Percentiles rank a stretch among this genome's conserved stretches.
These are phyloP conservation scores for Beta lomatogona DNA, from an alignment of 179 eudicot genomes.

Conservation along the genomic window DNA sequence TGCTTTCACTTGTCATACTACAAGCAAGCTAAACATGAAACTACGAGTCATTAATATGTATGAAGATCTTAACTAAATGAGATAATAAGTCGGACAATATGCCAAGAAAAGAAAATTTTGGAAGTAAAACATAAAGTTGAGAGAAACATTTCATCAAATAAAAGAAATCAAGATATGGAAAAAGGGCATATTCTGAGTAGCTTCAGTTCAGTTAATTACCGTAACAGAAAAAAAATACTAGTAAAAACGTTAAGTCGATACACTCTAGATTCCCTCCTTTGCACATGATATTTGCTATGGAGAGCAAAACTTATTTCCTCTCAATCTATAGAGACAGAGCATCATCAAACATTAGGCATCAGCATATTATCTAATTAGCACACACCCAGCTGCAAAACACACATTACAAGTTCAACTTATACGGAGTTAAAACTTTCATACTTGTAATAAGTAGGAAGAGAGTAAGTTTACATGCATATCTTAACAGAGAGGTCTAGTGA, in stretches of 20 bases:
- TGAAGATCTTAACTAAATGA: background rate
- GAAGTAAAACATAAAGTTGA: background rate
- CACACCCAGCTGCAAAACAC: background rate
- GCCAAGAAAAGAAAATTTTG: background rate
- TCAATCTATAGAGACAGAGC: background rate
- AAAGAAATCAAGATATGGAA: background rate
- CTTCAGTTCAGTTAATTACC: background rate
- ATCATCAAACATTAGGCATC: background rate
- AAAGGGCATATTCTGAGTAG: background rate
- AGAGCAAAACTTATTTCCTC: background rate
- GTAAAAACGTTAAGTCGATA: too few species aligned
- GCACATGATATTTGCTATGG: background rate
- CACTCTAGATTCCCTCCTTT: too few species aligned
- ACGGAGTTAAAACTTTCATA: background rate
- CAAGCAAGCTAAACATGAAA: too few species aligned
- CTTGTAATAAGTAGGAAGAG: background rate
- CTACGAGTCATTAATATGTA: too few species aligned
- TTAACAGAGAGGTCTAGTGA: background rate
- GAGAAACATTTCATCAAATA: background rate
- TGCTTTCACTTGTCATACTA: too few species aligned
- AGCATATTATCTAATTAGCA: background rate
- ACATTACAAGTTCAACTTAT: background rate
- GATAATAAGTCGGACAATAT: background rate
- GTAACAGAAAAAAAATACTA: background rate
- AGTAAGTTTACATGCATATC: background rate